Evolutionary conservation across 148 eudicot genomes (phyloP).

Genomic region (Vaccinium macrocarpon): DNA sequence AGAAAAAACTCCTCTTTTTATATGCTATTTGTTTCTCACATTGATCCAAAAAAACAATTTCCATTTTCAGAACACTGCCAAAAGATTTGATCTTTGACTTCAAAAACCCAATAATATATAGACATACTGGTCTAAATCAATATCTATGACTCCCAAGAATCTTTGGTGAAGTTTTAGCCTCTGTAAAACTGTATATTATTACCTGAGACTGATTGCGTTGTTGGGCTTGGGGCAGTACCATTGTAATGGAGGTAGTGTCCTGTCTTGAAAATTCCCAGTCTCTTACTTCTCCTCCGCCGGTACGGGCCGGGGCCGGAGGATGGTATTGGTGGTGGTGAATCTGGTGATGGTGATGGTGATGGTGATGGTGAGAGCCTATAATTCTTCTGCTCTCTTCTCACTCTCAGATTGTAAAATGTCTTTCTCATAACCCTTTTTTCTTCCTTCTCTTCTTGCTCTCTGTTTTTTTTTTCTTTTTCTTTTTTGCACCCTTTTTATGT

Average conservation of each 20-base stretch:
- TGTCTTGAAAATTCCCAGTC: background rate
- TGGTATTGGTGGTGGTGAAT: background rate
- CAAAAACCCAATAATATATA: background rate
- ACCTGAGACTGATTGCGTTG: background rate
- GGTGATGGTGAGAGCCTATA: background rate
- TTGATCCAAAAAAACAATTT: background rate
- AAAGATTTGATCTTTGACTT: no score
- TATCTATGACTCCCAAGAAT: no score
- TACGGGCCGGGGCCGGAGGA: background rate
- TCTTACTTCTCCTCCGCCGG: background rate
- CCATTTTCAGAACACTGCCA: background rate
- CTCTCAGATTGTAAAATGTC: background rate
- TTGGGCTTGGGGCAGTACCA: background rate
- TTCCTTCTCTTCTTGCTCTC: background rate
- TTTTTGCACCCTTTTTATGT: no score
- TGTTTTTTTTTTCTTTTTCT: background rate
- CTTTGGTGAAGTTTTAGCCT: no score
- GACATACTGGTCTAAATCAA: background rate
- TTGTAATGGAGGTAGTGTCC: background rate
- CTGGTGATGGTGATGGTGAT: background rate
- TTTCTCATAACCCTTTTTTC: background rate
- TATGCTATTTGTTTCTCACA: background rate
- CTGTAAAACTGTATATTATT: no score
- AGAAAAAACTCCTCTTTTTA: background rate
- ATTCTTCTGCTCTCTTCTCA: background rate